These are phyloP conservation scores for Fraxinus xanthoxyloides DNA, from an alignment of 305 asterid genomes.

Conservation along the genomic window DNA sequence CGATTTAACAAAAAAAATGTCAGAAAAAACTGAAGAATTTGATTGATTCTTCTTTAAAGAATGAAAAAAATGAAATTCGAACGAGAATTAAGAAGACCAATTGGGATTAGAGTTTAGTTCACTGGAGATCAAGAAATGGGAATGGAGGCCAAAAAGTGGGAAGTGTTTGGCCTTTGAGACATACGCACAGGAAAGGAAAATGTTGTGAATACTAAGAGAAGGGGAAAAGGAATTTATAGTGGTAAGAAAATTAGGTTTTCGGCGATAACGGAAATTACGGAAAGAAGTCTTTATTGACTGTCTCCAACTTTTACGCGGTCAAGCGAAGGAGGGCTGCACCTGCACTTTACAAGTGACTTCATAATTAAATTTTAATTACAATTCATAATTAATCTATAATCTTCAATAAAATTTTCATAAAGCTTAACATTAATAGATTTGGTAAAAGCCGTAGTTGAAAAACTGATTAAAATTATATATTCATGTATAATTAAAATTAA, in stretches of 20 bases:
- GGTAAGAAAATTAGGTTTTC: not conserved
- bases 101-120: constrained; percentile 68
- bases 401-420: no score
- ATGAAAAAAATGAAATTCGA: not conserved
- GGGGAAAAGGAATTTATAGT: not conserved
- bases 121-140: constrained; percentile 94
- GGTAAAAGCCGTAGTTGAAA: no score
- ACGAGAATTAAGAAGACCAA: constrained; percentile 30
- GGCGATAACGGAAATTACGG: not conserved
- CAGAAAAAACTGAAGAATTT: not conserved
- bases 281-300: not conserved
- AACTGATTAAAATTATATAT: no score
- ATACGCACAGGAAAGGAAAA: constrained; percentile 33
- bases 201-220: not conserved
- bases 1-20: not conserved
- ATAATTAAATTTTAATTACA: no score
- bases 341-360: not conserved
- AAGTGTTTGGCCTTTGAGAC: constrained; percentile 81
- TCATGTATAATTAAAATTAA: no score
- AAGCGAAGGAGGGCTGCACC: not conserved
- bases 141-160: constrained; percentile 75
- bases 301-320: not conserved
- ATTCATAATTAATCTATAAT: no score
- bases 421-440: no score
- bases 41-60: not conserved